Evolutionary conservation across 768 basidiomycete species (phyloP).

Genomic region (Trametes elegans): DNA sequence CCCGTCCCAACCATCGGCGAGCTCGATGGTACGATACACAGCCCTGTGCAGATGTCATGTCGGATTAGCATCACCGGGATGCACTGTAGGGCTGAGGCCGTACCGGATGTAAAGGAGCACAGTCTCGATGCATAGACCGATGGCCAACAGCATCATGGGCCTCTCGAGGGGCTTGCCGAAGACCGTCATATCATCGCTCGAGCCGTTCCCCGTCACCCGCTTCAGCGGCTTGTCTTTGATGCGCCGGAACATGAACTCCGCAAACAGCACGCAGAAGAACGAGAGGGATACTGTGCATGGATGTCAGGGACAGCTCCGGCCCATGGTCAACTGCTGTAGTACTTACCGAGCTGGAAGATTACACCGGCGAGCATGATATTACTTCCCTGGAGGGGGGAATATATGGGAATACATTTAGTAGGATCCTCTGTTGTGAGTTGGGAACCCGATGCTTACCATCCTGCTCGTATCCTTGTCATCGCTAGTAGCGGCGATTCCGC

Average conservation of each 20-base stretch:
- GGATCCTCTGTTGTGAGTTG: not conserved
- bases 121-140: constrained; percentile 1
- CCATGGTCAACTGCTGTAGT: not conserved
- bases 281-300: not conserved
- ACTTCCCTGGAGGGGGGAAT: not conserved
- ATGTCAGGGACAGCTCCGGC: not conserved
- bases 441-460: not conserved
- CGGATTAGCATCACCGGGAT: not conserved
- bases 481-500: not conserved
- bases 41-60: constrained; percentile 29
- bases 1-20: constrained; percentile 49
- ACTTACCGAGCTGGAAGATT: constrained; percentile 22
- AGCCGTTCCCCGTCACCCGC: not conserved
- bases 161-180: not conserved
- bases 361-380: constrained; percentile 30
- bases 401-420: no score
- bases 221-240: constrained; percentile 18
- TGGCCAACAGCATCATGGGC: not conserved
- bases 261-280: not conserved
- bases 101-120: constrained; percentile 14
- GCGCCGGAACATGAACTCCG: not conserved
- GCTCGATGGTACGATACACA: constrained; percentile 49
- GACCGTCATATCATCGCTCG: not conserved
- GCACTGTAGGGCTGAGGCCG: not conserved
- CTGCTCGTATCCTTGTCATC: not conserved